phyloP scores from a whole-genome alignment of 495 filamentous ascomycete genomes.

The Neurospora sp. region DNA sequence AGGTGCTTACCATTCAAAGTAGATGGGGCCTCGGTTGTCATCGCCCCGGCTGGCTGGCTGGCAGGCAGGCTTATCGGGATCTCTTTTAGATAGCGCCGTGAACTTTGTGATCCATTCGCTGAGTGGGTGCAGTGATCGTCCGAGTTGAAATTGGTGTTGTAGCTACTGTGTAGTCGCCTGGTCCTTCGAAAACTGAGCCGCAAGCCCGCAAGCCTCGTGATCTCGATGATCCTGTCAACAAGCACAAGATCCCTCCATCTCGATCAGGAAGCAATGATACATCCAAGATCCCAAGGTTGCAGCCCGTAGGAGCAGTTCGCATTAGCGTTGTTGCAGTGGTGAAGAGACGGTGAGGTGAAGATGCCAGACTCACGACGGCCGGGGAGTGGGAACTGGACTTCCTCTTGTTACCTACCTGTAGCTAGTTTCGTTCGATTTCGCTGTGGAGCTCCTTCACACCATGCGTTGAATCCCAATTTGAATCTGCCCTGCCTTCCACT shows the following conservation, averaged over 20 bases:
- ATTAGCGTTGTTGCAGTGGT: background rate
- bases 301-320: background rate
- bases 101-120: background rate
- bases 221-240: background rate
- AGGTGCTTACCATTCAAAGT: background rate
- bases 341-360: background rate
- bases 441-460: background rate
- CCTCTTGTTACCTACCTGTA: too few species aligned
- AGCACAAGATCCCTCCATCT: background rate
- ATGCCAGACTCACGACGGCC: background rate
- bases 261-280: background rate
- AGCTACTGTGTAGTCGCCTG: background rate
- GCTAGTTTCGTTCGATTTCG: background rate
- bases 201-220: background rate
- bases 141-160: background rate
- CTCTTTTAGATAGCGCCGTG: background rate
- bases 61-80: background rate
- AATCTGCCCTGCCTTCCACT: background rate
- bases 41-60: background rate
- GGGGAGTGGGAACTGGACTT: background rate
- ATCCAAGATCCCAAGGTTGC: background rate
- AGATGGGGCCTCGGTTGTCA: background rate
- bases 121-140: background rate
- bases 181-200: background rate
- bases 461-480: background rate